These are phyloP conservation scores for Corniculantispora saksenae DNA, from an alignment of 2,329 filamentous ascomycete genomes.

Conservation along the genomic window DNA sequence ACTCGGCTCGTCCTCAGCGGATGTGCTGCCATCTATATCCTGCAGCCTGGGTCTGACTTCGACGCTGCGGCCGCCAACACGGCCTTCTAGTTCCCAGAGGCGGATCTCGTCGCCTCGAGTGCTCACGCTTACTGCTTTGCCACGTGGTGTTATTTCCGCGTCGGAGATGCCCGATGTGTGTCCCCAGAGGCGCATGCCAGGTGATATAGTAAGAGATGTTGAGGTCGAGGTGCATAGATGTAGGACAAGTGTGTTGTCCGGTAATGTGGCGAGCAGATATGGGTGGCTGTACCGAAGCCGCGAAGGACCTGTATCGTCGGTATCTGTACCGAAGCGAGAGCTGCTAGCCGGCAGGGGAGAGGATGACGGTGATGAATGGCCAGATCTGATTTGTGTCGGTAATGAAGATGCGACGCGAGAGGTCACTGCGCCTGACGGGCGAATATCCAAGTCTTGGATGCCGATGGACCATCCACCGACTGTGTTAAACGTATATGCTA, in stretches of 20 bases:
- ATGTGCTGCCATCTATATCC: not conserved
- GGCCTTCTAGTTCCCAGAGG: constrained; percentile 86
- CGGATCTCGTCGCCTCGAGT: constrained; percentile 75
- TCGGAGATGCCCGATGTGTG: constrained; percentile 88
- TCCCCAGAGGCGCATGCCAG: constrained; percentile 80
- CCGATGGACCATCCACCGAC: constrained; percentile 84
- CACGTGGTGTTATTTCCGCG: constrained; percentile 79
- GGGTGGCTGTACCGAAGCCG: constrained; percentile 75
- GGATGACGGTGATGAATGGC: constrained; percentile 22
- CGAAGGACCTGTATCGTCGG: constrained; percentile 50
- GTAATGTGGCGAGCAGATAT: constrained; percentile 79
- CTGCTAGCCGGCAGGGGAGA: constrained; percentile 11
- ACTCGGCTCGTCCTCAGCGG: constrained; percentile 22
- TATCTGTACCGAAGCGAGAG: constrained; percentile 17
- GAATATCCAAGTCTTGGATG: constrained; percentile 82
- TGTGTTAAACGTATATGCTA: constrained; percentile 82
- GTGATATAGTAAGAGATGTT: constrained; percentile 66
- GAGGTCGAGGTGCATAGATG: constrained; percentile 77
- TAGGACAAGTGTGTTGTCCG: constrained; percentile 84
- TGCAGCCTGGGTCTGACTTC: constrained; percentile 47
- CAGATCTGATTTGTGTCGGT: constrained; percentile 31
- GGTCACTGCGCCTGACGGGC: constrained; percentile 34
- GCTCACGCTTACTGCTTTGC: constrained; percentile 89
- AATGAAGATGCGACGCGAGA: constrained; percentile 40
- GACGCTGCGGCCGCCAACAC: constrained; percentile 56